These are phyloP conservation scores for Hemerocallis citrina DNA, from an alignment of 106 monocot genomes.

Conservation along the genomic window DNA sequence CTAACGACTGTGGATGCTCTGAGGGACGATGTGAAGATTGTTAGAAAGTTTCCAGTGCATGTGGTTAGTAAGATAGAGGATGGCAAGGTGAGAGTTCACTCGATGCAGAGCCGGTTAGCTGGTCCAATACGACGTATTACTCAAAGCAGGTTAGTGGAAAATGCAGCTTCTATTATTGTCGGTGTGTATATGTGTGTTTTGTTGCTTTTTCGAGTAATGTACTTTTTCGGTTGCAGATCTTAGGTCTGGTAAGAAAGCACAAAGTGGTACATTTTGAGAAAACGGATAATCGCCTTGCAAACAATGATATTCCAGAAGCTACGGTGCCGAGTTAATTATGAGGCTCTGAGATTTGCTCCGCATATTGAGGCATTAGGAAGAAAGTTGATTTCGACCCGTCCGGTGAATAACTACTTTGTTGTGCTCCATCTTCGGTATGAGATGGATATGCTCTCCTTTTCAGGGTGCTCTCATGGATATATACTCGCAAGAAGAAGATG, in stretches of 20 bases:
- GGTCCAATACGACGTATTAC: slow-evolving; percentile 90
- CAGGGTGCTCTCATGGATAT: slow-evolving; percentile 83
- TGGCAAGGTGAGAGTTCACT: slow-evolving; percentile 10
- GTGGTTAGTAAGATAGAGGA: slow-evolving; percentile 23
- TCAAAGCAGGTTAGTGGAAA: slow-evolving; percentile 57
- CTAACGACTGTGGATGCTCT: too few relatives aligned
- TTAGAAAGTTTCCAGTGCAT: slow-evolving; percentile 54
- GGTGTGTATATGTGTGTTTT: too few relatives aligned
- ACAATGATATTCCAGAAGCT: slow-evolving; percentile 79
- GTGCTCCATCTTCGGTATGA: slow-evolving; percentile 91
- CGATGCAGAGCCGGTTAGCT: slow-evolving; percentile 82
- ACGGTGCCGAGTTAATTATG: slow-evolving; percentile 79
- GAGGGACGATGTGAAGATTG: slow-evolving; percentile 82
- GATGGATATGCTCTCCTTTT: slow-evolving; percentile 93
- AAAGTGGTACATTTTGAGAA: slow-evolving; percentile 76
- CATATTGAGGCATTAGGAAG: slow-evolving; percentile 53
- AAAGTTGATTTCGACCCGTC: slow-evolving; percentile 55
- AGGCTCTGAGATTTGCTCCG: slow-evolving; percentile 67
- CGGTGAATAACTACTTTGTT: slow-evolving; percentile 39
- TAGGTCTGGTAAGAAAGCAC: slow-evolving; percentile 62
- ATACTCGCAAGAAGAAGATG: slow-evolving; percentile 52
- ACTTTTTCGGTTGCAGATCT: slow-evolving; percentile 32
- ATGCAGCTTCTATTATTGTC: too few relatives aligned
- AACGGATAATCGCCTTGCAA: slow-evolving; percentile 83
- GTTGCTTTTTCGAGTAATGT: too few relatives aligned